phyloP scores from a whole-genome alignment of 768 basidiomycete species.

The Collybia nuda region DNA sequence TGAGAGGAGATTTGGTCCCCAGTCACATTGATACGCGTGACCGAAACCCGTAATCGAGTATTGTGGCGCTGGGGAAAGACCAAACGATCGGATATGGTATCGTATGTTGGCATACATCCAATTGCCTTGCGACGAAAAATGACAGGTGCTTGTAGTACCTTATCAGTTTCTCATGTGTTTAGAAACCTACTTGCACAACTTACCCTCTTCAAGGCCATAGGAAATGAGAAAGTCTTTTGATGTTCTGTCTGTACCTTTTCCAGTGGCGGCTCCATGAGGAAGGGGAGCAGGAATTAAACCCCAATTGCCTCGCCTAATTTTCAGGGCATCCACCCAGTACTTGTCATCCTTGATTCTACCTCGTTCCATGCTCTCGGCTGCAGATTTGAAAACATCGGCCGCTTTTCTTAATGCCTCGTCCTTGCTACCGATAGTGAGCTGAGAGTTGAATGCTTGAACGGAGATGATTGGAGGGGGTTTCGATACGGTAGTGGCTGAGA shows the following conservation, averaged over 20 bases:
- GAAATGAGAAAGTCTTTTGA: conserved; percentile 80
- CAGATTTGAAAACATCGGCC: conserved; percentile 65
- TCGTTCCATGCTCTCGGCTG: conserved; percentile 68
- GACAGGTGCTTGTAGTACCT: conserved; percentile 50
- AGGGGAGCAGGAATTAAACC: conserved; percentile 77
- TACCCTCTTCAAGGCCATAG: conserved; percentile 82
- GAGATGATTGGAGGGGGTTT: conserved; percentile 68
- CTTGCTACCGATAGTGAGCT: conserved; percentile 74
- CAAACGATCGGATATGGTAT: conserved; percentile 40
- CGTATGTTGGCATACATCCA: conserved; percentile 60
- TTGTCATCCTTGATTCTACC: conserved; percentile 60
- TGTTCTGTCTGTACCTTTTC: conserved; percentile 78
- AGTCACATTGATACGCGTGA: conserved; percentile 33
- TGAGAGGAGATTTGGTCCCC: conserved; percentile 32
- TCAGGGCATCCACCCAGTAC: conserved; percentile 84
- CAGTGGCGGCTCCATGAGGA: conserved; percentile 64
- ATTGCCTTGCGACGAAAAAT: conserved; percentile 67
- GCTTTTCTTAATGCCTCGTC: conserved; percentile 79
- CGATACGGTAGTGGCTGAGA: conserved; percentile 64
- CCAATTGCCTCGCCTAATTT: conserved; percentile 78
- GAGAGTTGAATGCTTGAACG: conserved; percentile 70
- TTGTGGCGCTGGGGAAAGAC: conserved; percentile 66
- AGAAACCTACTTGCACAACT: conserved; percentile 22
- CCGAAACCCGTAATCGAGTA: conserved; percentile 61
- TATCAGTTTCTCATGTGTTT: conserved; percentile 1